Conservation (phyloP, 192 early-diverging fungal genomes). For the Coemansia biformis region DNA sequence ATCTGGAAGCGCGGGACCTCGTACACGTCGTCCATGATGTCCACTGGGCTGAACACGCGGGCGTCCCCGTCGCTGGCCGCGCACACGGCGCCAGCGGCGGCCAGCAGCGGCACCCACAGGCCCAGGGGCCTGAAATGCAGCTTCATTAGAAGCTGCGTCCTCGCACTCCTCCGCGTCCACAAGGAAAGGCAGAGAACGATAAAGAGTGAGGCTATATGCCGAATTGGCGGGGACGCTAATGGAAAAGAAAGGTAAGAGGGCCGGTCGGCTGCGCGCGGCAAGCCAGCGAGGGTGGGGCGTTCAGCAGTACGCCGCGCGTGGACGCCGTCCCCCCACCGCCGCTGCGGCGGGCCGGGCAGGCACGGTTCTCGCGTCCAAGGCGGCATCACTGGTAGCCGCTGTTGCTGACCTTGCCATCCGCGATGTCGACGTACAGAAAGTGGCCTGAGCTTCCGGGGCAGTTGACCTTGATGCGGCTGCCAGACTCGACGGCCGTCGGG, state of each 20-base stretch:
- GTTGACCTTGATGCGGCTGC: slow-evolving; percentile 5
- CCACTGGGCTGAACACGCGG: slow-evolving; percentile 12
- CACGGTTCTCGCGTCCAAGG: too few relatives aligned
- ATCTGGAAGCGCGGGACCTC: slow-evolving; percentile 32
- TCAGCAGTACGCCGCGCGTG: too few relatives aligned
- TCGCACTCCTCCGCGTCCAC: background rate
- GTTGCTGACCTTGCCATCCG: slow-evolving; percentile 1
- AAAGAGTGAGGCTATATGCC: too few relatives aligned
- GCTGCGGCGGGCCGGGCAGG: too few relatives aligned
- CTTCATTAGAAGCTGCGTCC: too few relatives aligned
- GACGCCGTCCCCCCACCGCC: too few relatives aligned
- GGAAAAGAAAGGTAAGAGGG: too few relatives aligned
- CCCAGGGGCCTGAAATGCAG: background rate
- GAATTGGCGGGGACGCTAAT: too few relatives aligned
- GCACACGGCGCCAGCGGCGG: background rate
- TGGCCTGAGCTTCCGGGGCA: slow-evolving; percentile 11
- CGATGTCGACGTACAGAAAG: slow-evolving; percentile 7
- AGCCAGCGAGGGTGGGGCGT: too few relatives aligned
- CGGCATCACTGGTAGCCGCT: background rate
- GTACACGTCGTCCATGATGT: slow-evolving; percentile 34
- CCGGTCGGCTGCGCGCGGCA: too few relatives aligned
- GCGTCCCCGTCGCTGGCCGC: background rate
- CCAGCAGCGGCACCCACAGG: background rate
- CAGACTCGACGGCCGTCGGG: background rate
- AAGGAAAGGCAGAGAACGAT: background rate